Conservation (phyloP, 2,329 filamentous ascomycete species). For the Claviceps digitariae region DNA sequence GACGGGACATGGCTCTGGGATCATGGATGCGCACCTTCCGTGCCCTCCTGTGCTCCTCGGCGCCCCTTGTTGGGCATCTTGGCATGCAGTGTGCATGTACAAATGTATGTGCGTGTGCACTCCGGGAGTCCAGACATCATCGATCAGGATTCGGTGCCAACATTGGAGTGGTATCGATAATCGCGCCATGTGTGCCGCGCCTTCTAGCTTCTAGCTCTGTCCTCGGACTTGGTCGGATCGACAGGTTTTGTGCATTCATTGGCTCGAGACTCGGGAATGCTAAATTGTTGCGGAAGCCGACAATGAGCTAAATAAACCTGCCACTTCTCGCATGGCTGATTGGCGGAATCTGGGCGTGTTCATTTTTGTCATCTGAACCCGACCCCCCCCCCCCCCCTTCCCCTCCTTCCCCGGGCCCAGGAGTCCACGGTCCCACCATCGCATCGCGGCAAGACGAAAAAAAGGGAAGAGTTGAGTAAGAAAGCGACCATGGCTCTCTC, state of each 20-base stretch:
- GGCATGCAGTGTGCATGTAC: background rate
- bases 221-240: background rate
- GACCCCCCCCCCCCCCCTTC: too few species aligned
- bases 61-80: background rate
- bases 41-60: background rate
- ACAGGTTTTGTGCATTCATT: background rate
- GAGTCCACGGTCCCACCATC: too few species aligned
- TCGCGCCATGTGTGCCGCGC: too few species aligned
- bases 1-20: background rate
- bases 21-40: background rate
- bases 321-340: background rate
- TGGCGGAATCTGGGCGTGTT: constrained; percentile 1
- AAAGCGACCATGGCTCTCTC: too few species aligned
- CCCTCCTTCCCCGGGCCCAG: too few species aligned
- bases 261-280: background rate
- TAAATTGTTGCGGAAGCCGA: background rate
- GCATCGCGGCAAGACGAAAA: background rate
- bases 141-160: too few species aligned
- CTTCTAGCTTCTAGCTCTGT: background rate
- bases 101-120: too few species aligned
- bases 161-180: too few species aligned
- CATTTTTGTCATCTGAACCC: too few species aligned
- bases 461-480: background rate
- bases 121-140: background rate
- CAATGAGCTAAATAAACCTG: background rate